phyloP scores from a whole-genome alignment of 371 early-diverging fungal species.

The Mortierella sp. region DNA sequence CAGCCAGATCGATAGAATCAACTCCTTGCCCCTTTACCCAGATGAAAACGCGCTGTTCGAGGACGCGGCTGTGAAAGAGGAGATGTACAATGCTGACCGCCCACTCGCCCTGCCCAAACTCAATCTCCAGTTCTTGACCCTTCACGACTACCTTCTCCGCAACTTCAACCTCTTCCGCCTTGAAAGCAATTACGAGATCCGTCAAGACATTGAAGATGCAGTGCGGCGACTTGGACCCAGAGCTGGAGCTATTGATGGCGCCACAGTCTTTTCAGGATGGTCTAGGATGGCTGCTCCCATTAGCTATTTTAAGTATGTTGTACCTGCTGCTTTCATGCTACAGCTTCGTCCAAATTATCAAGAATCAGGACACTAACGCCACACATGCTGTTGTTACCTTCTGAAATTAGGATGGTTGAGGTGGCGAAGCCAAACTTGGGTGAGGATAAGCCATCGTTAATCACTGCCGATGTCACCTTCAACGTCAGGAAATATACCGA shows the following conservation, averaged over 20 bases:
- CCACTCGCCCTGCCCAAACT: conserved; percentile 91
- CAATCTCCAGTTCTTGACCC: conserved; percentile 92
- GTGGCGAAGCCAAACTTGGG: conserved; percentile 85
- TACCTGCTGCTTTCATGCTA: not conserved
- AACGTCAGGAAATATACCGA: conserved; percentile 76
- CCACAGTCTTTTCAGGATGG: conserved; percentile 90
- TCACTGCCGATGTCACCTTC: conserved; percentile 82
- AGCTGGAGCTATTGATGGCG: conserved; percentile 68
- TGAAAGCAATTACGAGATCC: conserved; percentile 86
- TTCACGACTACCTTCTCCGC: conserved; percentile 91
- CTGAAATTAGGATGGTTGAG: conserved; percentile 68
- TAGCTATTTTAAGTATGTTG: conserved; percentile 67
- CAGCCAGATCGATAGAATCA: conserved; percentile 80
- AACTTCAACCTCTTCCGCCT: conserved; percentile 87
- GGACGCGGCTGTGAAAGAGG: conserved; percentile 68
- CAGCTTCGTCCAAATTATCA: not conserved
- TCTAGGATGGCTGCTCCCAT: conserved; percentile 90
- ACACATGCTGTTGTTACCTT: not conserved
- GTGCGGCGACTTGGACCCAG: conserved; percentile 85
- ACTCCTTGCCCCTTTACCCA: conserved; percentile 84
- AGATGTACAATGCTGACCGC: conserved; percentile 75
- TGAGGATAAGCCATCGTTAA: conserved; percentile 77
- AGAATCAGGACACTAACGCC: not conserved
- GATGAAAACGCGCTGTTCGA: conserved; percentile 78
- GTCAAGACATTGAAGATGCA: conserved; percentile 92